Evolutionary conservation across 2,329 filamentous ascomycete genomes (phyloP).

Genomic region (Ascomycota sp.): DNA sequence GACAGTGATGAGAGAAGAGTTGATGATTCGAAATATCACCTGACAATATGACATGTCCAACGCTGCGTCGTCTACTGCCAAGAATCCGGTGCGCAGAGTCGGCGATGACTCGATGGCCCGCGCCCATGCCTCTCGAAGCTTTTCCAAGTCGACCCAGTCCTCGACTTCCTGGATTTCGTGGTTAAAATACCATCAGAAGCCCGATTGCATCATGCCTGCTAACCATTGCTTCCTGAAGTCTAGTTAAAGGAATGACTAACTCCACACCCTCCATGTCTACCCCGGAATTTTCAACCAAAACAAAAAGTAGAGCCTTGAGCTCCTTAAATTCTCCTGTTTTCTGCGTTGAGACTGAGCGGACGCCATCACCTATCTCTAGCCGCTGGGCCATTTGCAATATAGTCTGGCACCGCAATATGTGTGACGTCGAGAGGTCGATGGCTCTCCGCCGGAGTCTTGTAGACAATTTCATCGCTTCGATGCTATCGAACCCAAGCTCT

Average conservation of each 20-base stretch:
- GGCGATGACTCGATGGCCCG: conserved; percentile 38
- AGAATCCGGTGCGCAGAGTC: conserved; percentile 58
- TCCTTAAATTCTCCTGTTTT: conserved; percentile 2
- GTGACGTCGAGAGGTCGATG: conserved; percentile 46
- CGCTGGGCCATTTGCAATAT: conserved; percentile 35
- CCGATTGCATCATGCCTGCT: conserved; percentile 60
- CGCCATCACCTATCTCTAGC: conserved; percentile 1
- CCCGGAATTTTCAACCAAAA: conserved; percentile 14
- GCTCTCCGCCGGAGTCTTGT: conserved; percentile 43
- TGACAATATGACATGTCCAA: conserved; percentile 31
- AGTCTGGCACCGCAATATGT: conserved; percentile 53
- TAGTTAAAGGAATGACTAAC: conserved; percentile 51
- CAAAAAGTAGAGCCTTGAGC: conserved; percentile 14
- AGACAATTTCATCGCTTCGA: conserved; percentile 72
- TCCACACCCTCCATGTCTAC: conserved; percentile 24
- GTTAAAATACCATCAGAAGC: conserved; percentile 65
- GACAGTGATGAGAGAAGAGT: conserved; percentile 5
- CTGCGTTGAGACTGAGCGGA: no score
- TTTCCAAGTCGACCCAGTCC: conserved; percentile 28
- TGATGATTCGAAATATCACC: conserved; percentile 15
- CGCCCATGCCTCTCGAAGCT: conserved; percentile 40
- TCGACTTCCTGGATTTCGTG: conserved; percentile 52
- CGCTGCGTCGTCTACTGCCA: conserved; percentile 39
- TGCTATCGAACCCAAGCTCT: conserved; percentile 75
- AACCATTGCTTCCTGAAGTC: conserved; percentile 73